Percentiles rank a stretch among this genome's conserved stretches.
Conservation (phyloP, 805 yeast species). For the Yamadazyma phyllophila region DNA sequence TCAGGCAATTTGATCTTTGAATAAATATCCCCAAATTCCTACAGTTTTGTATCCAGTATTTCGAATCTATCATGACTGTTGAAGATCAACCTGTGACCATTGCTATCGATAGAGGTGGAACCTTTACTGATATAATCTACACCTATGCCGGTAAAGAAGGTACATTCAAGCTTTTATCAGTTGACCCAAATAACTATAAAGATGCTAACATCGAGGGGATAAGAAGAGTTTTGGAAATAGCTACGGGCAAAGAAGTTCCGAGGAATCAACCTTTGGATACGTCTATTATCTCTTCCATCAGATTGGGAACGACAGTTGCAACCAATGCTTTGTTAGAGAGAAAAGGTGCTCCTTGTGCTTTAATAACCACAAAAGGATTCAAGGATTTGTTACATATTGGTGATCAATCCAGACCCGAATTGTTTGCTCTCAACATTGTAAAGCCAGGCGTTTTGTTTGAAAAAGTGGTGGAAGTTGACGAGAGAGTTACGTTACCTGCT, state of each 20-base stretch:
- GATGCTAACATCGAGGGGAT: constrained; percentile 93
- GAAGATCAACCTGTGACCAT: constrained; percentile 9
- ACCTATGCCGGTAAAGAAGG: constrained; percentile 49
- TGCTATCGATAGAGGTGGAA: constrained; percentile 28
- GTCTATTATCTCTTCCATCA: constrained; percentile 18
- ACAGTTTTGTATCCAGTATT: neutral
- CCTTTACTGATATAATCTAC: constrained; percentile 34
- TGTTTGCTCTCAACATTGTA: constrained; percentile 19
- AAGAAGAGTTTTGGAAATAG: constrained; percentile 65
- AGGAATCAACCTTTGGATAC: constrained; percentile 19
- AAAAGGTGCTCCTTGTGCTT: constrained; percentile 20
- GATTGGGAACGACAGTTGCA: constrained; percentile 31
- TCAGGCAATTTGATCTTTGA: neutral
- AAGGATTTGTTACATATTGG: constrained; percentile 21
- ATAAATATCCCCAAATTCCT: neutral
- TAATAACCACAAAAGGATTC: constrained; percentile 22
- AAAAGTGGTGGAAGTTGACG: constrained; percentile 19
- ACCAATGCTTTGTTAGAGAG: constrained; percentile 23
- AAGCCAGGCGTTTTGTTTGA: constrained; percentile 18
- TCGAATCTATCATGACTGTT: constrained; percentile 9
- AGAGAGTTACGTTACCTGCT: constrained; percentile 21
- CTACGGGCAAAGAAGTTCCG: constrained; percentile 46
- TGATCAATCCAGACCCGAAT: constrained; percentile 22
- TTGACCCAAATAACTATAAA: constrained; percentile 77
- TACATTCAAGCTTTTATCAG: constrained; percentile 71